These are phyloP conservation scores for Brasenia schreberi DNA, from an alignment of 164 flowering plant genomes.

Conservation along the genomic window DNA sequence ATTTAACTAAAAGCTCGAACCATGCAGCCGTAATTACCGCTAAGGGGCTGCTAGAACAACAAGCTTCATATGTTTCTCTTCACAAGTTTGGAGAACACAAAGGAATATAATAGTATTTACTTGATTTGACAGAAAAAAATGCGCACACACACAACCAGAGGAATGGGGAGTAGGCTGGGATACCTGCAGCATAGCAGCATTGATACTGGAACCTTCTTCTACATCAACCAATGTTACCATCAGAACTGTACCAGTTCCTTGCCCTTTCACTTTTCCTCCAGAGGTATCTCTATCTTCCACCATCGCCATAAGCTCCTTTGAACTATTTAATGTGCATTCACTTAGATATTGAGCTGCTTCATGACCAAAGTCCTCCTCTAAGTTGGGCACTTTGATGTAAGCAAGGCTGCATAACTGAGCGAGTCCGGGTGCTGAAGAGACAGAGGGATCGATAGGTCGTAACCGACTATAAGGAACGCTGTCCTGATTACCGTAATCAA, in stretches of 20 bases:
- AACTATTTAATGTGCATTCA: slow-evolving; percentile 33
- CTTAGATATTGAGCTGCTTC: slow-evolving; percentile 78
- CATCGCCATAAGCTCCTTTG: slow-evolving; percentile 53
- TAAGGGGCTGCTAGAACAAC: too few species aligned
- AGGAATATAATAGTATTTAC: too few species aligned
- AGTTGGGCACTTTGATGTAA: slow-evolving; percentile 59
- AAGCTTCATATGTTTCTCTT: too few species aligned
- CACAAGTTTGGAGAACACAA: too few species aligned
- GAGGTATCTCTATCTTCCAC: slow-evolving; percentile 80
- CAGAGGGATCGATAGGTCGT: slow-evolving; percentile 72
- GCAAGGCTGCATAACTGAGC: slow-evolving; percentile 94
- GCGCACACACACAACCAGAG: not conserved
- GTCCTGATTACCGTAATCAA: slow-evolving; percentile 97
- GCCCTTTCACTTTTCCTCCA: slow-evolving; percentile 88
- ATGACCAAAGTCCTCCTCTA: slow-evolving; percentile 80
- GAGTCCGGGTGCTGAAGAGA: slow-evolving; percentile 61
- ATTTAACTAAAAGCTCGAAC: too few species aligned
- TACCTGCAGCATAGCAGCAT: slow-evolving; percentile 82
- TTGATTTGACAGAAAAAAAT: too few species aligned
- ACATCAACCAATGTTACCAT: slow-evolving; percentile 54
- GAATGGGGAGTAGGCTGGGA: too few species aligned
- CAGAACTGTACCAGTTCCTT: slow-evolving; percentile 80
- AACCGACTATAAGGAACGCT: slow-evolving; percentile 45
- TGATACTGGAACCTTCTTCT: slow-evolving; percentile 60
- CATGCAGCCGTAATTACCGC: too few species aligned